These are phyloP conservation scores for Fusarium pseudocircinatum DNA, from an alignment of 2,329 filamentous ascomycete species.

Conservation along the genomic window DNA sequence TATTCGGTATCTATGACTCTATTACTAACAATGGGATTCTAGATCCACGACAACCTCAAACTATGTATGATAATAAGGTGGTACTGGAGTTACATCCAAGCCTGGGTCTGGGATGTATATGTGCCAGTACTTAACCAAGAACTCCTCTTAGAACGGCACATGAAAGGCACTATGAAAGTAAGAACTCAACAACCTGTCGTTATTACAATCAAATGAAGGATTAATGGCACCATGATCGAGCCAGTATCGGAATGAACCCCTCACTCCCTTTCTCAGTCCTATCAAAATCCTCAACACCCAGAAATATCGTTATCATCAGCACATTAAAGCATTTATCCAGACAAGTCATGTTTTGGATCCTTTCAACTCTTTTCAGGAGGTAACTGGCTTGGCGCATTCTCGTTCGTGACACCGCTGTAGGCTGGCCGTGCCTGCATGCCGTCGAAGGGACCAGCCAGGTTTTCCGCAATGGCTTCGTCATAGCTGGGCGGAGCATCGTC, in stretches of 20 bases:
- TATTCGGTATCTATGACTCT: background rate
- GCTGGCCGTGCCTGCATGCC: constrained; percentile 68
- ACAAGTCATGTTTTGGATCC: background rate
- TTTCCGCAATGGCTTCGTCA: constrained; percentile 88
- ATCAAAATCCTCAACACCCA: constrained; percentile 1
- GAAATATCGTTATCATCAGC: constrained; percentile 20
- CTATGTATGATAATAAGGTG: background rate
- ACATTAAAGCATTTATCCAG: constrained; percentile 5
- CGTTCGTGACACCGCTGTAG: constrained; percentile 72
- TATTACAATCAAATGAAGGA: background rate
- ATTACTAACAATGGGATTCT: background rate
- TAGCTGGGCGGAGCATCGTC: constrained; percentile 94
- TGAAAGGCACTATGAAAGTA: background rate
- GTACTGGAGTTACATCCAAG: background rate
- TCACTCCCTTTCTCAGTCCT: background rate
- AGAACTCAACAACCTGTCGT: background rate
- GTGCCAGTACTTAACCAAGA: background rate
- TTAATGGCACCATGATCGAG: background rate
- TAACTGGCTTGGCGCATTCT: constrained; percentile 65
- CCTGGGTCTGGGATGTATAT: constrained; percentile 5
- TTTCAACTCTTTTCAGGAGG: constrained; percentile 53
- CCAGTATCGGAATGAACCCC: constrained; percentile 7
- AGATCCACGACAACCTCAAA: background rate
- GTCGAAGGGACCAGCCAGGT: constrained; percentile 75
- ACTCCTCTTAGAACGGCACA: background rate